Conservation (phyloP, 2,329 filamentous ascomycete genomes). For the Conoideocrella luteorostrata region DNA sequence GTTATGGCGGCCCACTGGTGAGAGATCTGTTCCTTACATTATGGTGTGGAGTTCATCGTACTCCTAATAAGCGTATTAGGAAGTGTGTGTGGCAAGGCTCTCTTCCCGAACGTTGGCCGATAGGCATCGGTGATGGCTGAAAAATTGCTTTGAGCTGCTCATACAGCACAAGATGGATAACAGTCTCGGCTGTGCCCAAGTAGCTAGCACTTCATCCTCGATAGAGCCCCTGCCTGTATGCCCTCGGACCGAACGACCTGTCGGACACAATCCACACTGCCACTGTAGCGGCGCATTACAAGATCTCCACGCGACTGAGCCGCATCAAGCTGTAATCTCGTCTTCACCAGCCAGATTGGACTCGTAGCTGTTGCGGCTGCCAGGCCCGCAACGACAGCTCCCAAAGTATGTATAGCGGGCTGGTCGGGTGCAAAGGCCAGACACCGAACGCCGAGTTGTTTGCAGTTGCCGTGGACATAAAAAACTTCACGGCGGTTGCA, state of each 20-base stretch:
- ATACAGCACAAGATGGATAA: conserved; percentile 65
- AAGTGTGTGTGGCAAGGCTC: too few species aligned
- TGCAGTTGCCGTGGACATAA: conserved; percentile 65
- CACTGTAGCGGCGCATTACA: conserved; percentile 52
- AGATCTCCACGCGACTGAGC: conserved; percentile 41
- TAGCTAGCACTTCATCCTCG: conserved; percentile 63
- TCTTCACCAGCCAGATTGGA: conserved; percentile 71
- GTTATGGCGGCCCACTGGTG: too few species aligned
- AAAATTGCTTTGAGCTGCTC: conserved; percentile 54
- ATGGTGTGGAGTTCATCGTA: too few species aligned
- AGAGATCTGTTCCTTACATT: too few species aligned
- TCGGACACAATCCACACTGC: conserved; percentile 60
- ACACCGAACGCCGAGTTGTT: conserved; percentile 54
- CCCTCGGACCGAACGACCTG: conserved; percentile 61
- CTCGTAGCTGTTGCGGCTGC: conserved; percentile 67
- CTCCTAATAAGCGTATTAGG: too few species aligned
- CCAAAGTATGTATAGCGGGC: conserved; percentile 53
- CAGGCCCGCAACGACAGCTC: conserved; percentile 58
- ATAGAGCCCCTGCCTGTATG: conserved; percentile 56
- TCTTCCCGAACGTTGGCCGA: too few species aligned
- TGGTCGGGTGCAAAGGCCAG: conserved; percentile 52
- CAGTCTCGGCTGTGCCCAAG: conserved; percentile 61
- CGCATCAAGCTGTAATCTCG: conserved; percentile 60
- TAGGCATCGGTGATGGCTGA: too few species aligned
- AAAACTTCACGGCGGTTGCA: conserved; percentile 65